These are phyloP conservation scores for Xylariaceae sp. DNA, from an alignment of 2,329 filamentous ascomycete species.

Conservation along the genomic window DNA sequence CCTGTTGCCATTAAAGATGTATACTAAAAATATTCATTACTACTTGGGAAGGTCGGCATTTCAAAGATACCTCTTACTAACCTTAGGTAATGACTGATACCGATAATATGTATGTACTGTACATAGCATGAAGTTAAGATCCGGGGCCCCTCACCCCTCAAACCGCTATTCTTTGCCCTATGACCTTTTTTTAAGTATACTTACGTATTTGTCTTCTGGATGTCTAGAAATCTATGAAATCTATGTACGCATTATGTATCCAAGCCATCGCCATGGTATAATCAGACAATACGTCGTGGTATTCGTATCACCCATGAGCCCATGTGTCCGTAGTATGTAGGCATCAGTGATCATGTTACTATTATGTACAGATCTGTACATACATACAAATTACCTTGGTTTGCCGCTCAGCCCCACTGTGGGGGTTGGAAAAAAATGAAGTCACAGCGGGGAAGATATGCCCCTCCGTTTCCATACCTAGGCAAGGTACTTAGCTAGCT, in stretches of 20 bases:
- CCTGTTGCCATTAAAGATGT: background rate
- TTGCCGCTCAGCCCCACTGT: slow-evolving; percentile 1
- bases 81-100: background rate
- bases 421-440: slow-evolving; percentile 10
- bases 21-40: background rate
- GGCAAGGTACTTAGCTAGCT: background rate
- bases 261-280: too few relatives aligned
- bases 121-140: slow-evolving; percentile 1
- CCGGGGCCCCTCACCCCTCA: slow-evolving; percentile 13
- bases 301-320: background rate
- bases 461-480: background rate
- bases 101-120: background rate
- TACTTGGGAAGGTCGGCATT: too few relatives aligned
- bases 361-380: too few relatives aligned
- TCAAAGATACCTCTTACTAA: background rate
- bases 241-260: background rate
- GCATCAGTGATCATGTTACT: too few relatives aligned
- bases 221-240: background rate
- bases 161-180: background rate
- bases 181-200: background rate
- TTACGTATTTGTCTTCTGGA: background rate
- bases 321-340: background rate
- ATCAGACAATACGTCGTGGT: too few relatives aligned
- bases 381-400: too few relatives aligned
- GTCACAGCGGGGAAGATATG: slow-evolving; percentile 9